phyloP scores from a whole-genome alignment of 805 yeast species.

The Candida stauntonica region DNA sequence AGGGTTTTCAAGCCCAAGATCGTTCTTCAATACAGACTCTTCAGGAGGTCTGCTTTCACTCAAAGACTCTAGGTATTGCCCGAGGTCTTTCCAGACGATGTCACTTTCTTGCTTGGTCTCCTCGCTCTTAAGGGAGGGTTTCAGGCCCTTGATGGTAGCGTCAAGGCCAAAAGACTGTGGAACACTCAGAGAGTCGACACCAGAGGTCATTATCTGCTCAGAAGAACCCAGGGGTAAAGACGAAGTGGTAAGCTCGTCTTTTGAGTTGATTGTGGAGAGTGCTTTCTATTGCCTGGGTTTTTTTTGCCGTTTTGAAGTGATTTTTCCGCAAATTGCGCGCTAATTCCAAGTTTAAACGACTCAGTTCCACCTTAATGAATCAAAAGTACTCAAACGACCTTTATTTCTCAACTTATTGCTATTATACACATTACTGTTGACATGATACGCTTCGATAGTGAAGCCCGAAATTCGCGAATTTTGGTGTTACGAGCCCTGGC shows the following conservation, averaged over 20 bases:
- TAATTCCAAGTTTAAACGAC: no score
- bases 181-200: constrained; percentile 14
- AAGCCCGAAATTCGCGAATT: not conserved
- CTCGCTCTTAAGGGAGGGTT: constrained; percentile 6
- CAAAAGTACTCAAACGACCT: not conserved
- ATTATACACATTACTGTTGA: not conserved
- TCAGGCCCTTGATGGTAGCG: constrained; percentile 26
- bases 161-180: constrained; percentile 25
- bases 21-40: constrained; percentile 20
- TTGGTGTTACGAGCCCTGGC: no score
- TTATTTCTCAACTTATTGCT: not conserved
- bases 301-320: no score
- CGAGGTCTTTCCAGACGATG: constrained; percentile 31
- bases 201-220: constrained; percentile 22
- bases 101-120: constrained; percentile 5
- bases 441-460: not conserved
- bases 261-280: no score
- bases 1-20: constrained; percentile 29
- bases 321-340: no score
- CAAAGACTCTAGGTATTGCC: constrained; percentile 28
- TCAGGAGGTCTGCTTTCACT: constrained; percentile 10
- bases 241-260: no score
- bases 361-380: no score
- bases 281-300: no score
- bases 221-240: no score